Evolutionary conservation across 495 filamentous ascomycete species (phyloP), one percentile per base, ranked within the genome.

Genomic region (Penicillium daleae): DNA sequence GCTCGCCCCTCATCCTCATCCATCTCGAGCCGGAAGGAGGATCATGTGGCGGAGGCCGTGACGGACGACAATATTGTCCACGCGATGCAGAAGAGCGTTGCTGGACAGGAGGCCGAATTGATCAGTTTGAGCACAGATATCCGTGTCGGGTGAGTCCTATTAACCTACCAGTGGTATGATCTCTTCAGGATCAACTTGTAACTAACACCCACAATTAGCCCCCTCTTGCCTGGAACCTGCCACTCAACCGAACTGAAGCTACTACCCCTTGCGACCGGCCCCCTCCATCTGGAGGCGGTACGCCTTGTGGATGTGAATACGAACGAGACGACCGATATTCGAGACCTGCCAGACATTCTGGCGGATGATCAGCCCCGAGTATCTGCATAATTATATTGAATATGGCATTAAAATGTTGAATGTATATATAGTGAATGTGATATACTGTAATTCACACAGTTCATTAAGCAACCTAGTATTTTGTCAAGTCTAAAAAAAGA

Each of bases 41-140:
- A 83, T 44, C 74, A 80, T 33, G 76, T 91, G 3, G 90, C 92
- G 1, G 89, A 92, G 63, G 90, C 92, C 17, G 87, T 97, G 27
- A 82, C 93, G 3, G 93, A 97, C 61, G 92, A 96, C 63, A 91
- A 88, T 60, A 84, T 92, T 15, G 81, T 97, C 31, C 89, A 94
- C 75, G 89, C 90, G 22, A 89, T 90, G 81, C 93, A 96, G 71
- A 87, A 87, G 66, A 89, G 80, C 63, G 86, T 87, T 26, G 80
- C 84, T 29, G 78, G 89, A n/a, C 91, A 95, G 51, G 78, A 84
- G 35, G 85, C 87, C 9, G 90, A 94, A 58, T 68, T 97, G 19
- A 82, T 96, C 9, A 92, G 90, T 67, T 78, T 97, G 48, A 96
- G 89, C 62, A 89, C 92, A 6, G 92, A 97, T 75, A 82, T 94